A percentile compares a stretch with the other conserved stretches of the same genome.
Conservation (phyloP, 2,329 filamentous ascomycete species). For the Scedosporium aurantiacum region DNA sequence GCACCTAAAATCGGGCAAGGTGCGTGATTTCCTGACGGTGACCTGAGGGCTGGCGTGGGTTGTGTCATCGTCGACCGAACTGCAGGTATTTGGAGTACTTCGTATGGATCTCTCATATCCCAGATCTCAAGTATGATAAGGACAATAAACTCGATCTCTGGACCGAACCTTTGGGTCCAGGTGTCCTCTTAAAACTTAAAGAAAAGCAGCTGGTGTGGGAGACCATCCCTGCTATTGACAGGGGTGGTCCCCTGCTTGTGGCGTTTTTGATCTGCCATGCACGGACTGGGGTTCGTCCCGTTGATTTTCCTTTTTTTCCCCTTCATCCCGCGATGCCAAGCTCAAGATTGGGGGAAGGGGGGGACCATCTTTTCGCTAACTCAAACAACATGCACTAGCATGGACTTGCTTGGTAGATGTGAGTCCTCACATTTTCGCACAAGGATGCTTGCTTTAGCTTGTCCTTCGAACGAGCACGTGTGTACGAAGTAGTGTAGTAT, state of each 20-base stretch:
- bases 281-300: constrained; percentile 5
- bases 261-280: constrained; percentile 1
- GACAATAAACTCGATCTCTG: neutral
- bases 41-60: neutral
- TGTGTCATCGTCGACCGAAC: neutral
- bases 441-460: no score
- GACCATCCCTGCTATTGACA: constrained; percentile 1
- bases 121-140: neutral
- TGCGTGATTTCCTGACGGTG: neutral
- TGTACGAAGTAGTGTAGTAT: no score
- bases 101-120: no score
- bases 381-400: no score
- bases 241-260: constrained; percentile 1
- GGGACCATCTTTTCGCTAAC: neutral
- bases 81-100: neutral
- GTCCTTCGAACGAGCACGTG: no score
- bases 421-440: no score
- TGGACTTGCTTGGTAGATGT: no score
- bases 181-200: neutral
- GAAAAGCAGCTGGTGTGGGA: constrained; percentile 5
- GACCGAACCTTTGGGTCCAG: neutral
- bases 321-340: neutral
- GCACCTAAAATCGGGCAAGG: neutral
- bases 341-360: neutral
- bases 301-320: neutral